Base-by-base conservation (phyloP, 176 grass and related monocot genomes). In the Leersia perrieri region DNA sequence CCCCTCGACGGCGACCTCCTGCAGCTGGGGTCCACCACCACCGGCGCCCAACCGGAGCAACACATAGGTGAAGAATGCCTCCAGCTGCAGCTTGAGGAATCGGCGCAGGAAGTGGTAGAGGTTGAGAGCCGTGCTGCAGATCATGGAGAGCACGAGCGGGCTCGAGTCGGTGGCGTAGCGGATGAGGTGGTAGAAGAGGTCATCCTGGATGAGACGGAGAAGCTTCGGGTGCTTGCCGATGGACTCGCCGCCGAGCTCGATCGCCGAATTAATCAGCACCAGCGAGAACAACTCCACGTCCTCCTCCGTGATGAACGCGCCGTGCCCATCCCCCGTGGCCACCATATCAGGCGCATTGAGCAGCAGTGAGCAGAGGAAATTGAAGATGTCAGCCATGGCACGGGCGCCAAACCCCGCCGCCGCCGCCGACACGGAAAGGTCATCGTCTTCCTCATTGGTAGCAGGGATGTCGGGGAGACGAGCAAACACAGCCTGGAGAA, bases 71-170 rank as follows among this genome's bases (percentile, higher is more conserved):
- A 98, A 95, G 88, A 98, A 95, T 4, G 95, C 92, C 76, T 98
- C 95, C 13, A 98, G 85, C 82, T 98, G 95, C 1, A 98, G 88
- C 82, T 91, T 91, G 10, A 98, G 84, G 72, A 83, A 88, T 86
- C 90, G 81, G 12, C 95, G 88, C 66, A 95, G 60, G 79, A 98
- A 94, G 63, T 98, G 88, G 82, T 98, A 98, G 9, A 98, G 83
- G 71, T 98, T 92, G 9, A 98, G 77, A 20, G 92, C 90, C 0
- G 95, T 91, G 86, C 95, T 98, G 78, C 95, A 98, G 87, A 98
- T 98, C 90, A 95, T 98, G 42, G 95, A 98, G 64, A 98, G 95
- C 32, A 98, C 90, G 5, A 98, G 76, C 1, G 95, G 92, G 76
- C 90, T 87, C 25, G 84, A 88, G 2, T 75, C 77, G 0, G 83